Base-by-base conservation (phyloP, 2,329 filamentous ascomycete genomes). In the Dendrostoma leiphaemia region DNA sequence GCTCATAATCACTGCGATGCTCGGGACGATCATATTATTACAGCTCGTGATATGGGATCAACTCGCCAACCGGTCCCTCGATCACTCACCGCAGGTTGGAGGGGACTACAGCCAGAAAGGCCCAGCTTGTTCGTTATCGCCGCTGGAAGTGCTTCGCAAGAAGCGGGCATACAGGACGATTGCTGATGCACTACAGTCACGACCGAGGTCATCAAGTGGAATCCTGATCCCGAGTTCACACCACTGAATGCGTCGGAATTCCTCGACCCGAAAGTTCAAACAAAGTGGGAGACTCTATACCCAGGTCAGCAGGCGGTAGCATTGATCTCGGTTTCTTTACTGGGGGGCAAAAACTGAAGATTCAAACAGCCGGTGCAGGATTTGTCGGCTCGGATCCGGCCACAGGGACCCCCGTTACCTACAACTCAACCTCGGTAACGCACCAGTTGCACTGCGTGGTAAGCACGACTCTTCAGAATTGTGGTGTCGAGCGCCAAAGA, bases 361-460 rank as follows among this genome's bases (percentile, higher is more conserved):
- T 28, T 6, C 7, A 44, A 17, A 13, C 8, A 55, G 49, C 37
- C n/a, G 53, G 53, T 6, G 43, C 53, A 21, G 53, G 49, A 3
- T 56, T 56, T 12, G 21, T 43, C 13, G 49, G 44, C 1, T 31
- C 53, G 5, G 53, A 45, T 15, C 44, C 43, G 4, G n/a, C n/a
- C n/a, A n/a, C n/a, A n/a, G n/a, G n/a, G n/a, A n/a, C n/a, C n/a
- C 24, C 66, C 48, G 69, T 69, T 0, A n/a, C n/a, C n/a, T 71
- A 72, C 41, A 73, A 72, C 57, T 73, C 71, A 2, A 74, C 71
- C 2, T 71, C 72, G 2, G 67, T 71, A 53, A 74, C 71, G 5
- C 72, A 74, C 57, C 71, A 74, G 59, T 58, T 74, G 23, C 71
- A 74, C 54, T 74, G 71, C 44, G 65, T 74, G 2, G 69, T 72